Conservation (phyloP, 2,329 filamentous ascomycete species). For the Passalora sequoiae region DNA sequence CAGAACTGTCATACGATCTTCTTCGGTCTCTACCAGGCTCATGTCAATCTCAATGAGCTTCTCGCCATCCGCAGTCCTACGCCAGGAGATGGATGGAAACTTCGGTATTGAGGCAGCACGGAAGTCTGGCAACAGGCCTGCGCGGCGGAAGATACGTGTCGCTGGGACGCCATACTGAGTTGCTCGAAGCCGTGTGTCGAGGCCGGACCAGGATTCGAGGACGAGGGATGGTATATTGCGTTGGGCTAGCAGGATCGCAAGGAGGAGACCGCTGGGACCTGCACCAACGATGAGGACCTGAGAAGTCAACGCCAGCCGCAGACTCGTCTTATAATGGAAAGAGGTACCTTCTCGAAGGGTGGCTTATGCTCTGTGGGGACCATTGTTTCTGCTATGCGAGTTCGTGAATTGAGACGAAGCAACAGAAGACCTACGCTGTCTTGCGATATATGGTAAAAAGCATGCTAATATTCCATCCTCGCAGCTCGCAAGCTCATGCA, state of each 20-base stretch:
- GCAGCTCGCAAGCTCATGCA: too few relatives aligned
- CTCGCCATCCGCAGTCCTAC: slow-evolving; percentile 23
- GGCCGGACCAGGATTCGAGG: slow-evolving; percentile 23
- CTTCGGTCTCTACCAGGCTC: slow-evolving; percentile 24
- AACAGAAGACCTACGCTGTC: too few relatives aligned
- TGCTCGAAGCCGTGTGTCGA: slow-evolving; percentile 37
- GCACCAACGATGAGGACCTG: slow-evolving; percentile 31
- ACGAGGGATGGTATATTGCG: slow-evolving; percentile 23
- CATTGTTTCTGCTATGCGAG: not conserved
- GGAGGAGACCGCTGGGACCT: slow-evolving; percentile 28
- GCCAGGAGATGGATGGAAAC: slow-evolving; percentile 27
- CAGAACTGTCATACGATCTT: slow-evolving; percentile 28
- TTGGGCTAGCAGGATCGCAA: slow-evolving; percentile 26
- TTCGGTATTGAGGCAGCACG: slow-evolving; percentile 24
- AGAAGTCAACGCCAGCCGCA: not conserved
- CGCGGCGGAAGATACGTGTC: slow-evolving; percentile 36
- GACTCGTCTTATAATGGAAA: not conserved
- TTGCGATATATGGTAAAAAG: too few relatives aligned
- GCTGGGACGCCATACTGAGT: slow-evolving; percentile 41
- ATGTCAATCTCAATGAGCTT: slow-evolving; percentile 27
- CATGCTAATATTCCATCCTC: too few relatives aligned
- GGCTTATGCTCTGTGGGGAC: not conserved
- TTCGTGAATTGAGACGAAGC: too few relatives aligned
- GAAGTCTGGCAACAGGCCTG: slow-evolving; percentile 36
- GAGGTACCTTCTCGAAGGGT: not conserved